Evolutionary conservation across 2,329 filamentous ascomycete species (phyloP).

Genomic region (Exophiala lecanii-corni): DNA sequence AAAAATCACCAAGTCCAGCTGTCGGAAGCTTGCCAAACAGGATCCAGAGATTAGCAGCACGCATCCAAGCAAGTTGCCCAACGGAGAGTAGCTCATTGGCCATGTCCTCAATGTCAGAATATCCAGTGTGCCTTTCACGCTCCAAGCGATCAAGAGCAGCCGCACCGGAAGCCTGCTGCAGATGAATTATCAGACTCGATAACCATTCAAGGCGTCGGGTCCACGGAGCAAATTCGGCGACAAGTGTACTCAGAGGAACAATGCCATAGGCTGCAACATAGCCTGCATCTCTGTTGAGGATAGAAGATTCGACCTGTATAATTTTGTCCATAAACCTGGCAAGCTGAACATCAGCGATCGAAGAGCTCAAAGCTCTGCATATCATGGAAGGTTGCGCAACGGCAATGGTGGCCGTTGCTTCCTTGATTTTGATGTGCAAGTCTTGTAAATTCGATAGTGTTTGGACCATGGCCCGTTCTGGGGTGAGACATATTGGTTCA

Average conservation of each 20-base stretch:
- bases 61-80: slow-evolving; percentile 86
- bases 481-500: slow-evolving; percentile 59
- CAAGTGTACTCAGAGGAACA: slow-evolving; percentile 80
- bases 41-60: slow-evolving; percentile 85
- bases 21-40: slow-evolving; percentile 78
- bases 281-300: slow-evolving; percentile 69
- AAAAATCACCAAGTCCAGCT: slow-evolving; percentile 80
- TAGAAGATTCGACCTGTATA: slow-evolving; percentile 73
- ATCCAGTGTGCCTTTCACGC: slow-evolving; percentile 77
- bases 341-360: slow-evolving; percentile 70
- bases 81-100: slow-evolving; percentile 67
- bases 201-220: slow-evolving; percentile 80
- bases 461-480: slow-evolving; percentile 76
- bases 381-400: slow-evolving; percentile 72
- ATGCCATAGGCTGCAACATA: slow-evolving; percentile 90
- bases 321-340: slow-evolving; percentile 77
- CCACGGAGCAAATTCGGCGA: slow-evolving; percentile 85
- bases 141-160: slow-evolving; percentile 72
- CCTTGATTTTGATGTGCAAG: slow-evolving; percentile 68
- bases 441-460: slow-evolving; percentile 73
- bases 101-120: slow-evolving; percentile 75
- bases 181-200: slow-evolving; percentile 66
- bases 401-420: slow-evolving; percentile 62
- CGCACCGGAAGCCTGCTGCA: slow-evolving; percentile 57
- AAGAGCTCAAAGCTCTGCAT: slow-evolving; percentile 79